Evolutionary conservation across 2,329 filamentous ascomycete genomes (phyloP), one percentile per base, ranked within the genome.

Genomic region (Fusarium xylarioides): DNA sequence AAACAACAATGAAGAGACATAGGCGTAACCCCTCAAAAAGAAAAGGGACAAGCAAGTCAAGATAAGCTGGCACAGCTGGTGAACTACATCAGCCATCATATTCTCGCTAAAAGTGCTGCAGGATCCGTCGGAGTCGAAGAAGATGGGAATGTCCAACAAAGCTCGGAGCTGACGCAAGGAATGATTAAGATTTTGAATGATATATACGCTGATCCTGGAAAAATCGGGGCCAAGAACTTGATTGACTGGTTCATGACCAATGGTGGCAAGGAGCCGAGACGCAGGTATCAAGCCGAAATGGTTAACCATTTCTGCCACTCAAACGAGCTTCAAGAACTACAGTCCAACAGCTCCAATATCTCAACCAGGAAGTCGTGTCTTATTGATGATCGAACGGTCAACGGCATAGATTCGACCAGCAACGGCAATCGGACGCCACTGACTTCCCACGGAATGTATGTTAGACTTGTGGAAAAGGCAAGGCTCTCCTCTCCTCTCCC

Each of bases 161-260:
- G 9, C 2, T 11, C 40, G 2, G 40, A 21, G 32, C 18, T 55
- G 0, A 34, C 28, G 30, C 2, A 7, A 1, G 40, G 12, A 12
- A 19, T 19, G n/a, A 9, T 63, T n/a, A 0, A 40, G 4, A 26
- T 14, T 0, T 34, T 50, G 18, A 52, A 62, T 2, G 21, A 46
- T 0, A 18, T 11, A 15, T 52, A 26, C 3, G 9, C 32, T 1
- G 1, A 38, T 7, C 7, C 30, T 4, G 21, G 14, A 26, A 4
- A 63, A 0, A 3, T 38, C 2, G 26, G 10, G 1, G 14, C 19
- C 2, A 42, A 11, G 1, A 2, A 32, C 11, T 23, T 55, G 0
- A 30, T 54, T 5, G 9, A 42, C 9, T 32, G 23, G 16, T 64
- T 64, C 7, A 66, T 66, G 35, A 66, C 40, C 4, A 66, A 55